A percentile compares a stretch with the other conserved stretches of the same genome.
These are phyloP conservation scores for Gelatoporia subvermispora DNA, from an alignment of 768 basidiomycete species.

Conservation along the genomic window DNA sequence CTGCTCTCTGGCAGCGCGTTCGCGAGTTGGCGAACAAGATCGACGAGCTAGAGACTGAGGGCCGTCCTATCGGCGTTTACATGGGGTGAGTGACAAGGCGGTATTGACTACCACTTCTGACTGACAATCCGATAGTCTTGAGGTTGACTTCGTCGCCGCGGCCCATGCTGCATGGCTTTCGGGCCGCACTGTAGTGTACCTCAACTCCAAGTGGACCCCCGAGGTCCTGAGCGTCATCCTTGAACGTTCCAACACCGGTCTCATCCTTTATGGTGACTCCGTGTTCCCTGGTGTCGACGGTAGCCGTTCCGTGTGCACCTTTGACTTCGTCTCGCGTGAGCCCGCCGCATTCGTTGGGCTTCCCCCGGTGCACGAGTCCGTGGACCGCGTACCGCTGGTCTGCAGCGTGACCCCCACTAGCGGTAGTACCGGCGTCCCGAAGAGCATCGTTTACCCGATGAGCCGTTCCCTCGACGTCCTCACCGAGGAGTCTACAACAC, in stretches of 20 bases:
- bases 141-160: constrained; percentile 25
- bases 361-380: constrained; percentile 17
- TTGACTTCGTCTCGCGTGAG: constrained; percentile 8
- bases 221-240: constrained; percentile 24
- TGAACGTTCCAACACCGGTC: constrained; percentile 16
- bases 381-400: constrained; percentile 19
- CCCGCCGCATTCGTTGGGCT: constrained; percentile 8
- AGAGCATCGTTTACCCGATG: constrained; percentile 30
- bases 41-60: constrained; percentile 9
- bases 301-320: constrained; percentile 15
- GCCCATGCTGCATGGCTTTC: constrained; percentile 27
- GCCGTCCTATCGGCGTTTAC: constrained; percentile 22
- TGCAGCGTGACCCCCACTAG: constrained; percentile 25
- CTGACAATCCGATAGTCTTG: constrained; percentile 15
- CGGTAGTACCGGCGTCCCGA: constrained; percentile 28
- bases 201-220: constrained; percentile 26
- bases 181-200: constrained; percentile 23
- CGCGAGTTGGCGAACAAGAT: constrained; percentile 21
- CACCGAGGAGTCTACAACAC: constrained; percentile 24
- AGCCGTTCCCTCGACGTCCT: constrained; percentile 19
- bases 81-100: constrained; percentile 15
- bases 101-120: neutral
- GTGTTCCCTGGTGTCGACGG: constrained; percentile 11
- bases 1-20: constrained; percentile 27
- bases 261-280: constrained; percentile 18